Evolutionary conservation across 257 asterid genomes (phyloP).

Genomic region (Gentiana dahurica): DNA sequence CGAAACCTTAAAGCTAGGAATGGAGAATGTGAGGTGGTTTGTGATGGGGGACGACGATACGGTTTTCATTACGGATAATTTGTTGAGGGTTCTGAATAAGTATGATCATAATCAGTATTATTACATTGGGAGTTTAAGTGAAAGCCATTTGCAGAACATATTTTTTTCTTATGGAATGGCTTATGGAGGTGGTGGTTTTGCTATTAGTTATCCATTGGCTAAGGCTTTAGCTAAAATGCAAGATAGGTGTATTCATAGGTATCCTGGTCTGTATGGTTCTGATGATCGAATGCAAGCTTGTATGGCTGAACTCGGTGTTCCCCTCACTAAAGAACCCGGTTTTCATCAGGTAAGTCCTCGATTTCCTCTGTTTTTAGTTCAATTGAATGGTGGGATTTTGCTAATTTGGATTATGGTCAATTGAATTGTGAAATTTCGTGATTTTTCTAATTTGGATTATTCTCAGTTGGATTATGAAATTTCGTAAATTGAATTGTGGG

Average conservation of each 20-base stretch:
- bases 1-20: constrained; percentile 49
- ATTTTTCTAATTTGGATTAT: neutral
- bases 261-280: constrained; percentile 74
- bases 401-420: neutral
- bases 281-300: constrained; percentile 93
- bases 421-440: neutral
- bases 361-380: no score
- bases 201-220: constrained; percentile 82
- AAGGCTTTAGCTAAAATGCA: constrained; percentile 68
- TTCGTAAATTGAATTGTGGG: no score
- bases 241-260: constrained; percentile 74
- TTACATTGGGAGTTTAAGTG: constrained; percentile 80
- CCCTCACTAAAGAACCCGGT: constrained; percentile 84
- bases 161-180: constrained; percentile 74
- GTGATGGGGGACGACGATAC: constrained; percentile 97
- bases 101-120: constrained; percentile 75
- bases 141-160: constrained; percentile 85
- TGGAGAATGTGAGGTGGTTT: constrained; percentile 63
- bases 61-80: constrained; percentile 65
- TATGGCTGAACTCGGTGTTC: constrained; percentile 94
- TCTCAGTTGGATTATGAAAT: no score
- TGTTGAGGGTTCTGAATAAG: constrained; percentile 64
- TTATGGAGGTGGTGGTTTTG: constrained; percentile 89
- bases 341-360: constrained; percentile 61
- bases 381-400: no score